Evolutionary conservation across 2,329 filamentous ascomycete genomes (phyloP), one percentile per base, ranked within the genome.

Genomic region (Fusarium nygamai): DNA sequence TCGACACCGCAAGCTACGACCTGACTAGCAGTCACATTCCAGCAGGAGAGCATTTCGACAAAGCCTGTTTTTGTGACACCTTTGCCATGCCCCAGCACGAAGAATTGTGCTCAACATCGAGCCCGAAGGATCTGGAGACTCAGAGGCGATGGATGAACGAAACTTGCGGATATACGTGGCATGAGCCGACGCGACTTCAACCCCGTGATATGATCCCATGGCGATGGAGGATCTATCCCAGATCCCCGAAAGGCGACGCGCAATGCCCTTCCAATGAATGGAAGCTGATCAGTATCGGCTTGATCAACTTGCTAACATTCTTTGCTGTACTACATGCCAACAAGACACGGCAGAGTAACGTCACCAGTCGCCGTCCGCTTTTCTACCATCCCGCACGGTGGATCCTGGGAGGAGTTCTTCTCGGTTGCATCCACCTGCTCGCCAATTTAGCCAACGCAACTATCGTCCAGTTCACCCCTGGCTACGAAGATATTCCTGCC

Each of bases 171-270:
- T 17, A 48, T 1, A 24, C 43, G 8, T 75, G 72, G 72, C 65
- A 22, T 6, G 39, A 64, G 5, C 22, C 61, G 2, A 8, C 61
- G 2, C 6, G 22, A 0, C 60, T 46, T 4, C 43, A n/a, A 0
- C 57, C 36, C 11, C 33, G 13, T 5, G 73, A 75, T 0, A 61
- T 75, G 63, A 64, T 75, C 22, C 73, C 73, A n/a, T 75, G 73
- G 73, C 10, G 3, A 24, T 73, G 73, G 73, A 50, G 34, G 34
- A 10, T 39, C 4, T 75, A 43, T 1, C 58, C 67, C 6, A 14
- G 16, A 1, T 22, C 16, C 4, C 0, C 7, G 3, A 4, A 34
- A 4, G 9, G 14, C 6, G 27, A 3, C 5, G 22, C 17, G 5
- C n/a, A 14, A 12, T 75, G 66, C 24, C 19, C 36, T 19, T 41